A percentile compares a stretch with the other conserved stretches of the same genome.
Conservation (phyloP, 108 stramenopile species). For the Conticribra weissflogii region DNA sequence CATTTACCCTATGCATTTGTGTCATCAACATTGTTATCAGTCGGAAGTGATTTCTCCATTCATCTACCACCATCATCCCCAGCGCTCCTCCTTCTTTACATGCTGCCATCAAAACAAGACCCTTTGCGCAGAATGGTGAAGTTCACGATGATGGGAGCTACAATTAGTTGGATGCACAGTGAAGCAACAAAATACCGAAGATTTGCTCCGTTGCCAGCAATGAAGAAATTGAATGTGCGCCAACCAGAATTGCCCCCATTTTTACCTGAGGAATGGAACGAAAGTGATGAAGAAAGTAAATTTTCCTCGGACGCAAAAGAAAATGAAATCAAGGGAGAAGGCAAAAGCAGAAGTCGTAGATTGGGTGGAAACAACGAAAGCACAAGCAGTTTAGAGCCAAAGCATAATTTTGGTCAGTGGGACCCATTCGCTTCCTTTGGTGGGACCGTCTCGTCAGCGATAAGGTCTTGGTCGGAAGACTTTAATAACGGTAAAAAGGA, state of each 20-base stretch:
- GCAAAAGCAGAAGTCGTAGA: no score
- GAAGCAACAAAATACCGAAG: slow-evolving; percentile 66
- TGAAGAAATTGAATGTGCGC: slow-evolving; percentile 46
- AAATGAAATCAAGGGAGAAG: neutral
- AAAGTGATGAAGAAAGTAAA: slow-evolving; percentile 18
- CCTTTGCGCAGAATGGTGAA: slow-evolving; percentile 22
- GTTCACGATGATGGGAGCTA: slow-evolving; percentile 48
- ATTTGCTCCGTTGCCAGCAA: slow-evolving; percentile 62
- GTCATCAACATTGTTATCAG: slow-evolving; percentile 17
- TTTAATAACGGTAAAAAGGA: slow-evolving; percentile 17
- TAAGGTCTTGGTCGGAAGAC: slow-evolving; percentile 42
- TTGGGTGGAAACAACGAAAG: neutral
- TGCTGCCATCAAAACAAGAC: slow-evolving; percentile 53
- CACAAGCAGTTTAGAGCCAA: neutral
- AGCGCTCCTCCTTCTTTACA: slow-evolving; percentile 60
- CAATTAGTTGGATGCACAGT: slow-evolving; percentile 74
- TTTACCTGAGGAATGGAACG: slow-evolving; percentile 61
- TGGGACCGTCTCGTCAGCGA: slow-evolving; percentile 38
- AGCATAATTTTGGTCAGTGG: slow-evolving; percentile 30
- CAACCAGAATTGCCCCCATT: slow-evolving; percentile 73
- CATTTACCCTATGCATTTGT: neutral
- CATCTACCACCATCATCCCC: slow-evolving; percentile 82
- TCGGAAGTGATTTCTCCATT: slow-evolving; percentile 68
- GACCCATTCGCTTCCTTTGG: slow-evolving; percentile 46
- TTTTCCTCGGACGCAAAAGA: neutral